These are phyloP conservation scores for Castanospermum australe DNA, from an alignment of 306 rosid genomes.

Conservation along the genomic window DNA sequence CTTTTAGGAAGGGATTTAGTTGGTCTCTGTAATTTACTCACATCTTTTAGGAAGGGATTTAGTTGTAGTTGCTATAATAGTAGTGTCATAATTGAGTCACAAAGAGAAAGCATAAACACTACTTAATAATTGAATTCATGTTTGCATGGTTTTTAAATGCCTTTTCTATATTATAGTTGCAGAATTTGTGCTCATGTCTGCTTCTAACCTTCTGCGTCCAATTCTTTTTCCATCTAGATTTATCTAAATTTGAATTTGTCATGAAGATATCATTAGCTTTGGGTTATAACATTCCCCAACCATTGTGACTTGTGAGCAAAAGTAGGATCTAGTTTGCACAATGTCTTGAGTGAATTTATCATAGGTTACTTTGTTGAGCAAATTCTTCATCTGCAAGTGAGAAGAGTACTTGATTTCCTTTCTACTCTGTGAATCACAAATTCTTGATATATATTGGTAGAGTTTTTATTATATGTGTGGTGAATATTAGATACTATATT, in stretches of 20 bases:
- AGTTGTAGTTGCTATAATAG: neutral
- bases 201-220: neutral
- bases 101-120: neutral
- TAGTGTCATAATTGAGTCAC: neutral
- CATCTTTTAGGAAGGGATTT: neutral
- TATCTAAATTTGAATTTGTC: neutral
- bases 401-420: neutral
- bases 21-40: neutral
- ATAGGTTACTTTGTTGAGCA: neutral
- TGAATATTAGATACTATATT: neutral
- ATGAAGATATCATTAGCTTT: neutral
- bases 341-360: neutral
- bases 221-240: neutral
- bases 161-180: neutral
- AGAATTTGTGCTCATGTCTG: neutral
- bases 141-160: neutral
- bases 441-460: neutral
- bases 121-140: neutral
- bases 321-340: neutral
- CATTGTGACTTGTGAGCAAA: neutral
- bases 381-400: slow-evolving; percentile 19
- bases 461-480: neutral
- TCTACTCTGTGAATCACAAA: neutral
- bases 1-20: neutral
- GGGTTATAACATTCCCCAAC: neutral